Base-by-base conservation (phyloP, 768 basidiomycete genomes). In the Leccinum boreale region DNA sequence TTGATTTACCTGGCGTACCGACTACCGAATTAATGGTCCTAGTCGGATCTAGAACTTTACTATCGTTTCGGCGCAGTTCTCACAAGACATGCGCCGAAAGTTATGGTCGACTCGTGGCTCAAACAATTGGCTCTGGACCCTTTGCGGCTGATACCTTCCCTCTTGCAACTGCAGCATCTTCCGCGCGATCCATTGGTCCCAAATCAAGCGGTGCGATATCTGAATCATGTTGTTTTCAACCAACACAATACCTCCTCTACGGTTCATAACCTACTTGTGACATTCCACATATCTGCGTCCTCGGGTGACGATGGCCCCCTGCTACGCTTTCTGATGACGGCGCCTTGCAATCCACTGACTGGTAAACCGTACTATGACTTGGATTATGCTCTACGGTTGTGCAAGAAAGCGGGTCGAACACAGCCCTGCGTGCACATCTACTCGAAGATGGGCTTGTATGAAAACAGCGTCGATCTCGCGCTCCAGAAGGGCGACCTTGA, bases 401-500 rank as follows among this genome's bases (percentile, higher is more conserved):
- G 95, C 78, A 95, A 92, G 69, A 83, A 85, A 65, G 79, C 88
- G 36, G 83, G 85, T 9, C 78, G 91, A 44, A 90, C 85, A 14
- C 92, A 92, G 65, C 85, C 95, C 8, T 98, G 95, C 71, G 94
- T 98, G 36, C 90, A 92, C 65, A 94, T 99, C 50, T 99, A 98
- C 74, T 90, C 93, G 8, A 92, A 96, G 75, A 94, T 99, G 94
- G 95, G 93, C 3, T 77, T 98, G 45, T 98, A 89, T 80, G 97
- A 98, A 76, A 93, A 92, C 63, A 92, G 91, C 59, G 96, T 99
- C 39, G 95, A 98, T 71, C 79, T 98, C 47, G 96, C 97, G 1
- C 76, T 99, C 51, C 86, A 92, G 70, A 94, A 94, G 69, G 96
- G 94, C 6, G 97, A 99, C 68, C 70, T 99, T 56, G 97, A 98